These are phyloP conservation scores for Phaeosphaeria sp. DNA, from an alignment of 2,329 filamentous ascomycete species.

Conservation along the genomic window DNA sequence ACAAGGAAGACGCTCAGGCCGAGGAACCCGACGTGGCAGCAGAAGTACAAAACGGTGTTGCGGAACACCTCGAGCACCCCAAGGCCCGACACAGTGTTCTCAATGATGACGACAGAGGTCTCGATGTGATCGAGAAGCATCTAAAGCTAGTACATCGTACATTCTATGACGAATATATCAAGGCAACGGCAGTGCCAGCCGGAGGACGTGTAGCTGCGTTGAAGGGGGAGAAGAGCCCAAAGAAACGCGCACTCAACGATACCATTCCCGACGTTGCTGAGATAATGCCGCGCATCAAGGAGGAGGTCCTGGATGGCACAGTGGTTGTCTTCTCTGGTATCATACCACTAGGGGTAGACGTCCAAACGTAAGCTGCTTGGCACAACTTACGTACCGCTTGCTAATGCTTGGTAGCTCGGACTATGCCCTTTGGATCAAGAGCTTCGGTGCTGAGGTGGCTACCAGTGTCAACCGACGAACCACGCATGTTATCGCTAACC, in stretches of 20 bases:
- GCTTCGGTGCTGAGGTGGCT: constrained; percentile 78
- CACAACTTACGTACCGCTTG: not conserved
- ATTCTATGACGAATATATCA: constrained; percentile 86
- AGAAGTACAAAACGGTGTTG: constrained; percentile 48
- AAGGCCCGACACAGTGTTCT: constrained; percentile 76
- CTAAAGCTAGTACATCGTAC: constrained; percentile 75
- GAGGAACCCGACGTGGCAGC: constrained; percentile 56
- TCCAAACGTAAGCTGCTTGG: constrained; percentile 59
- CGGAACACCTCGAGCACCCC: constrained; percentile 36
- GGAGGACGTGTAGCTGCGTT: constrained; percentile 57
- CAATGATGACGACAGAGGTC: constrained; percentile 85
- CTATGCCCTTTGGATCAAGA: constrained; percentile 83
- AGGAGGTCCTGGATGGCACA: constrained; percentile 73
- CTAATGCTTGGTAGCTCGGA: constrained; percentile 65
- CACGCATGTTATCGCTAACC: constrained; percentile 77
- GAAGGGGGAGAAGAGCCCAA: constrained; percentile 58
- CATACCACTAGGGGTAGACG: constrained; percentile 79
- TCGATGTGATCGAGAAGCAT: constrained; percentile 76
- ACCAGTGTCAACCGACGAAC: constrained; percentile 61
- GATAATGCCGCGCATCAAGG: constrained; percentile 84
- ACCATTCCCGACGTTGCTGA: constrained; percentile 83
- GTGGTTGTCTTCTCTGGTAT: constrained; percentile 90
- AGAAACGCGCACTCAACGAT: constrained; percentile 55
- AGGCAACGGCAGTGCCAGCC: constrained; percentile 51
- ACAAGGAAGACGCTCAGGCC: constrained; percentile 77